Base-by-base conservation (phyloP, 495 filamentous ascomycete species). In the Penicillium daleae region DNA sequence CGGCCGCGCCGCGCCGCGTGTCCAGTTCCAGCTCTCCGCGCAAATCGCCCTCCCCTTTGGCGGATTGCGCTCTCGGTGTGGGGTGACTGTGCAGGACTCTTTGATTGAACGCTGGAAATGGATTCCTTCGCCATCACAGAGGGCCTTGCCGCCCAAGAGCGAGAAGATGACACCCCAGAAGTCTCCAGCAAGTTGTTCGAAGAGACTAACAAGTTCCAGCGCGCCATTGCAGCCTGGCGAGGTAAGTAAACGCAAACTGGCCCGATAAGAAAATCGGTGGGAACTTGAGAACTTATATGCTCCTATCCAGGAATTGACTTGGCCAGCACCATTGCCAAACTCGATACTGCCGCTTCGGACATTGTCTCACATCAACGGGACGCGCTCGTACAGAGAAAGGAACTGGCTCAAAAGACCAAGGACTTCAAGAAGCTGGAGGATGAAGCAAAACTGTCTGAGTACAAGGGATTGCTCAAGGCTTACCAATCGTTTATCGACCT, bases 401-500 rank as follows among this genome's bases (percentile, higher is more conserved):
- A 99, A 56, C 83, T 99, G 19, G 95, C 95, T 17, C 93, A 97
- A 75, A 98, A 97, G 80, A 99, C 95, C 3, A 99, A 98, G 72
- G 95, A 98, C 73, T 99, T 97, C 67, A 81, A 92, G 64, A 99
- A 97, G 74, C 84, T 97, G 3, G 95, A 98, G 58, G 96, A 99
- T 80, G 83, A 91, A 12, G 87, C 85, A 39, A 98, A 97, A 75
- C 81, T 97, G 21, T 78, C 78, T 1, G 96, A 99, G 70, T 88
- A 92, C 76, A 98, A 98, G 78, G 83, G 86, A 33, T 79, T 99
- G 42, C 77, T 99, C 26, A 98, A 97, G 81, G 93, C 94, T 17
- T 99, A 99, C 78, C 95, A 99, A 74, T 88, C 88, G 27, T 99
- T 97, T 71, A 97, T 99, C 74, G 96, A 99, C 68, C 87, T 96